Evolutionary conservation across 257 asterid species (phyloP), one percentile per base, ranked within the genome.

Genomic region (Solanum medicagineum): DNA sequence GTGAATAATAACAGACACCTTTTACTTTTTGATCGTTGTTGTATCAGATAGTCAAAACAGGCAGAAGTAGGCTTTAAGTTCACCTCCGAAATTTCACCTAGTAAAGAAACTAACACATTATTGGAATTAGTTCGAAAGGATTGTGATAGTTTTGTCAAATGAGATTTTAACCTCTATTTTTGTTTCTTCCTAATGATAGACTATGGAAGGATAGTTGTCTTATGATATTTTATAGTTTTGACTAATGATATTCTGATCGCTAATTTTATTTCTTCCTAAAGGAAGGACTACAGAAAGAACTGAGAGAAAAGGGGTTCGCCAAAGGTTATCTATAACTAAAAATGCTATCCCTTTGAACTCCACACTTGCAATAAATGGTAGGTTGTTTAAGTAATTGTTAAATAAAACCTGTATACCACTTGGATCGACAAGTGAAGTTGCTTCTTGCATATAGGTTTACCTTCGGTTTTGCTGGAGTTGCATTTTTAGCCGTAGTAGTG

Each of bases 391-490:
- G 2, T 51, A 51, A 53, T 20, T 53, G 47, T 17, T 77, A 15
- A 51, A 51, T 26, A 51, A 51, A 77, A 26, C 65, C 53, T 32
- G 47, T 17, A 77, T 53, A 77, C 49, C 83, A 75, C 49, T 26
- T 2, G 83, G 65, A 77, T 53, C 9, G 20, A 75, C 22, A 49
- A 75, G 60, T 49, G 56, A 77, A 51, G 63, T 51, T 51, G 83
- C 83, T 45, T 51, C 26, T 51, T 16, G 83, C 83, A 77, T 5
- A 26, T 77, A 51, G 26, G 65, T 10, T 77, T 87, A 84, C 89
- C 85, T 87, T 87, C 7, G 85, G 4, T 80, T 87, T 87, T 36
- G 57, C 16, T 5, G 86, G 87, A 44, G 89, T 87, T 20, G 83
- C 87, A 49, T 79, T 70, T 81, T 80, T 84, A 17, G 70, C 62